Base-by-base conservation (phyloP, 148 eudicot genomes). In the Rhododendron kiyosumense region DNA sequence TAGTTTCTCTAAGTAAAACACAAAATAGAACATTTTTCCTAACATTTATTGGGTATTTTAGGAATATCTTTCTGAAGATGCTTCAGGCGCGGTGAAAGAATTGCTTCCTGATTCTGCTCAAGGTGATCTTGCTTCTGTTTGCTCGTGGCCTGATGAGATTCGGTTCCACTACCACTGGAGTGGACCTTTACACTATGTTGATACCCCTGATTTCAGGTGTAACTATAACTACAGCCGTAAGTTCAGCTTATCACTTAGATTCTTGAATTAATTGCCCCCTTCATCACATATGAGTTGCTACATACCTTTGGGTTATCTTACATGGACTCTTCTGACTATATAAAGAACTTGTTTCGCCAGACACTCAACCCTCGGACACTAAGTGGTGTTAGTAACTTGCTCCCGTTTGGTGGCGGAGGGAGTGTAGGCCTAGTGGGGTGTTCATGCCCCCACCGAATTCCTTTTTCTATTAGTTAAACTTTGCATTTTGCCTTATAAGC, bases 161-260 rank as follows among this genome's bases (percentile, higher is more conserved):
- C 92, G 91, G 84, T 89, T 84, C 86, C 96, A 93, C 82, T 93
- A 86, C 74, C 94, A 83, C 45, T 97, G 99, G 99, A 97, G 95
- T 81, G 93, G 92, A 69, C 88, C 93, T 36, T 90, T 97, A 81
- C 99, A 97, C 90, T 97, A 89, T 86, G 90, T 93, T 78, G 98
- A 97, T 91, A 97, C 98, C 14, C 99, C 98, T 81, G 99, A 97
- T 90, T 97, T 93, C 86, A 93, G 93, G 90, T 97, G 99, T 88
- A 93, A 95, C 88, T 97, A 97, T 83, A 84, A 90, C 43, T 97
- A 95, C 86, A 84, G 88, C 89, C 90, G 98, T 97, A 95, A 95
- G 98, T 88, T 43, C 30, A 9, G 78, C 65, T 59, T 57, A 71
- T 38, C 36, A 7, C 4, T 86, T 54, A 34, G 78, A 32, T 84